Percentiles rank a stretch among this genome's conserved stretches.
Conservation (phyloP, 2,329 filamentous ascomycete species). For the Talaromyces pinophilus region DNA sequence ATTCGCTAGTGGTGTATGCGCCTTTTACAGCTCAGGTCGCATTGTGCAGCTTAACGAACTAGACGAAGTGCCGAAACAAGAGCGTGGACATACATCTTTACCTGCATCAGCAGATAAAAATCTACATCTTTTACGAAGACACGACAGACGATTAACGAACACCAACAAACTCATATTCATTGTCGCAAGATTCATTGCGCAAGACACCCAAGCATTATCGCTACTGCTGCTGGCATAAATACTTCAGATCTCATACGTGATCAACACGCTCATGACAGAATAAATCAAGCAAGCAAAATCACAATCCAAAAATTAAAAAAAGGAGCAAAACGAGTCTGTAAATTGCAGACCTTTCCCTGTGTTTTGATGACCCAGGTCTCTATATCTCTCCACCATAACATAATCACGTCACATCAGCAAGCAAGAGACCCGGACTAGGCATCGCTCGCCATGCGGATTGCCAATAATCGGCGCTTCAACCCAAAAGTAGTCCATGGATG, state of each 20-base stretch:
- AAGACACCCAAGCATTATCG: conserved; percentile 9
- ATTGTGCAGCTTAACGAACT: not conserved
- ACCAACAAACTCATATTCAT: conserved; percentile 16
- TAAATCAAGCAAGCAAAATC: not conserved
- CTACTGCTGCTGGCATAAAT: conserved; percentile 17
- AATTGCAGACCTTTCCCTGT: not conserved
- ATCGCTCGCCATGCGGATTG: not conserved
- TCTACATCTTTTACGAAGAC: conserved; percentile 6
- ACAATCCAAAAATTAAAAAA: conserved; percentile 12
- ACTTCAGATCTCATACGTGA: conserved; percentile 21
- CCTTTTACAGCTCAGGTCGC: not conserved
- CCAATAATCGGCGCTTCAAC: not conserved
- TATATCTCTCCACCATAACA: conserved; percentile 11
- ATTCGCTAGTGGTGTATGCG: not conserved
- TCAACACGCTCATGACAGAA: conserved; percentile 17
- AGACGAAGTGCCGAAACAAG: too few relatives aligned
- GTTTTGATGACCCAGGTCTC: conserved; percentile 1
- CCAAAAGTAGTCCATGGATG: conserved; percentile 10
- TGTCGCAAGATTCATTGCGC: conserved; percentile 8
- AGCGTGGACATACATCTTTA: not conserved
- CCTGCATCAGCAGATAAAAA: not conserved
- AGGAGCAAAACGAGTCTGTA: not conserved
- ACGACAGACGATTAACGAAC: not conserved
- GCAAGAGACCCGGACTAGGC: not conserved
- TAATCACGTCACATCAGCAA: conserved; percentile 7